Base-by-base conservation (phyloP, 2,329 filamentous ascomycete species). In the Alternaria longipes region DNA sequence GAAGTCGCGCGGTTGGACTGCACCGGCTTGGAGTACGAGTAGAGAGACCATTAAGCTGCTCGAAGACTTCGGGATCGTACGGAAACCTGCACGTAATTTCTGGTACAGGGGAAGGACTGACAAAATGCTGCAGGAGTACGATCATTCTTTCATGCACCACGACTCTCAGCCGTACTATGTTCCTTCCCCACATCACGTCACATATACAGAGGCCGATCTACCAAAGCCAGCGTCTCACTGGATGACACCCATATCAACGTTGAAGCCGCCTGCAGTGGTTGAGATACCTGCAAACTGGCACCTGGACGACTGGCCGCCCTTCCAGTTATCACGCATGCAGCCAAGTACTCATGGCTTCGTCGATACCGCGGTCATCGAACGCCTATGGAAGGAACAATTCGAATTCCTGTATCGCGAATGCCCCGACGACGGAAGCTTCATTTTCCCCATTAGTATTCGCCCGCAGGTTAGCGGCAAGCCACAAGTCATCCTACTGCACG, bases 301-400 rank as follows among this genome's bases (percentile, higher is more conserved):
- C 61, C 62, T 90, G 8, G 82, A 84, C 65, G 82, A 84, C 64
- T 83, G 81, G 81, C 81, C 81, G 49, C 79, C 80, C 2, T 74
- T 82, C 58, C 77, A 79, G 67, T 73, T 75, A 26, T 75, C 69
- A 42, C 71, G 76, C 16, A 83, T 83, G 2, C 82, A 86, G 1
- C 79, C 87, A 0, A 89, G 89, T 63, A 86, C 83, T 1, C 78
- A 82, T 56, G 81, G 82, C 3, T 83, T 74, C 58, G 78, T 83
- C 20, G 79, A 84, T 60, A 77, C 81, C 1, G 68, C 74, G 8
- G 71, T 74, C 16, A 76, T 84, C 11, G 80, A 83, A 64, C 71
- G 73, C 44, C 65, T 82, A 28, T 84, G 82, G 82, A 77, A 78
- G 61, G 79, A 83, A 56, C 80, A 83, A 49, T 84, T 84, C 55